Evolutionary conservation across 345 rosid species (phyloP), one percentile per base, ranked within the genome.

Genomic region (Sonneratia alba): DNA sequence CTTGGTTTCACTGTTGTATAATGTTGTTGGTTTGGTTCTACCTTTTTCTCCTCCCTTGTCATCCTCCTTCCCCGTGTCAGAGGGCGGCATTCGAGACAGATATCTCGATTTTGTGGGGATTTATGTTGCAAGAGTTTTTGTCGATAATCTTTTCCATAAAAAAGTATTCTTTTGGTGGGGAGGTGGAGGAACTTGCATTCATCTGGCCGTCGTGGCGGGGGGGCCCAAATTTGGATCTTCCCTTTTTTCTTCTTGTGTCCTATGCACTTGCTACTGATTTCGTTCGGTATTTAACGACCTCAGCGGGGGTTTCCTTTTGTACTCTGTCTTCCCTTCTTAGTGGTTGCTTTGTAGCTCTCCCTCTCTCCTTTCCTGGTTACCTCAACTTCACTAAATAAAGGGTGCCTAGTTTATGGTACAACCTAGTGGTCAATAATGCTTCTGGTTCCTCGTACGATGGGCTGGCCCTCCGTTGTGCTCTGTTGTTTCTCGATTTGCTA

Each of bases 191-290:
- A 43, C 61, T 63, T 34, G 74, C 49, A 71, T 71, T 71, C 53
- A 56, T 71, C 0, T 43, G 68, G 74, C 74, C 42, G 65, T 71
- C 61, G 74, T 71, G 57, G 32, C 0, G 32, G 32, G 32, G 68
- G 40, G 55, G 74, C 53, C 68, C 74, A 61, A 66, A 19, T n/a
- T 18, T 56, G 74, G 68, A 47, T 16, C 45, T 71, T 53, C 22
- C 45, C 59, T 3, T 21, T 18, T 18, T 2, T 13, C 15, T 47
- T 47, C 18, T 53, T 7, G 18, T 18, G 2, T 18, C 18, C 1
- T 27, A 27, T 53, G 22, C 18, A 53, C 32, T 47, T 8, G 15
- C 5, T 47, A 47, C 13, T 47, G 51, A 47, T 47, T 47, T 13
- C 15, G 9, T 47, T 8, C 15, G 14, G 51, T 47, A 9, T 47